These are phyloP conservation scores for Xylaria sp. DNA, from an alignment of 2,329 filamentous ascomycete genomes.

Conservation along the genomic window DNA sequence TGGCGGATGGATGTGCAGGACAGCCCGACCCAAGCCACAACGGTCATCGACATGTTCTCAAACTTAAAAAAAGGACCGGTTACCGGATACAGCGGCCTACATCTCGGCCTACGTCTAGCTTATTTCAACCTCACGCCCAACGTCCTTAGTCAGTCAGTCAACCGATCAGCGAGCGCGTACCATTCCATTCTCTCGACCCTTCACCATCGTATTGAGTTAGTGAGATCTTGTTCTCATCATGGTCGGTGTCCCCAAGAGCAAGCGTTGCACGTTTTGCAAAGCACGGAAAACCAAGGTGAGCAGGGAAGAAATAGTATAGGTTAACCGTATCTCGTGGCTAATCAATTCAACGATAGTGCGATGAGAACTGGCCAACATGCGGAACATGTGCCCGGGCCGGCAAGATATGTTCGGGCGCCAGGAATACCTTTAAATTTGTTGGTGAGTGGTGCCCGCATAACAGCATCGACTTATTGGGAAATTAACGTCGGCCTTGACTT, in stretches of 20 bases:
- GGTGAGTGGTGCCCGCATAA: slow-evolving; percentile 11
- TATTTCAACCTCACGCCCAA: slow-evolving; percentile 19
- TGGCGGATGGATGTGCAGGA: slow-evolving; percentile 1
- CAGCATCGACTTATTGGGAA: too few relatives aligned
- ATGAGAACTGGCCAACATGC: slow-evolving; percentile 42
- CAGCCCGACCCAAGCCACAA: slow-evolving; percentile 14
- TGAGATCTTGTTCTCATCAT: slow-evolving; percentile 20
- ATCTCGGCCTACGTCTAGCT: slow-evolving; percentile 10
- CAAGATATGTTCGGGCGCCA: slow-evolving; percentile 38
- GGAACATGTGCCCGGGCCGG: slow-evolving; percentile 37
- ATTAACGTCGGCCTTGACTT: too few relatives aligned
- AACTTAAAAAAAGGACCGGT: slow-evolving; percentile 4
- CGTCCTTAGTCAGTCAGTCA: slow-evolving; percentile 5
- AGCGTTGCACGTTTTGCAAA: slow-evolving; percentile 41
- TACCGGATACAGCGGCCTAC: slow-evolving; percentile 14
- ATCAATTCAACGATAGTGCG: slow-evolving; percentile 33
- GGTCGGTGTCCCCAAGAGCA: slow-evolving; percentile 42
- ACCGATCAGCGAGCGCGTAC: not conserved
- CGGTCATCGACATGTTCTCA: not conserved
- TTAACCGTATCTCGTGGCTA: not conserved
- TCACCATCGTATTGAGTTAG: not conserved
- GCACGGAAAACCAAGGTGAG: slow-evolving; percentile 40
- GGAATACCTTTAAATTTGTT: slow-evolving; percentile 36
- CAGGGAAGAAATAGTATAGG: not conserved
- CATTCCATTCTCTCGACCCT: not conserved